Conservation (phyloP, 345 rosid genomes). For the Boechera stricta region DNA sequence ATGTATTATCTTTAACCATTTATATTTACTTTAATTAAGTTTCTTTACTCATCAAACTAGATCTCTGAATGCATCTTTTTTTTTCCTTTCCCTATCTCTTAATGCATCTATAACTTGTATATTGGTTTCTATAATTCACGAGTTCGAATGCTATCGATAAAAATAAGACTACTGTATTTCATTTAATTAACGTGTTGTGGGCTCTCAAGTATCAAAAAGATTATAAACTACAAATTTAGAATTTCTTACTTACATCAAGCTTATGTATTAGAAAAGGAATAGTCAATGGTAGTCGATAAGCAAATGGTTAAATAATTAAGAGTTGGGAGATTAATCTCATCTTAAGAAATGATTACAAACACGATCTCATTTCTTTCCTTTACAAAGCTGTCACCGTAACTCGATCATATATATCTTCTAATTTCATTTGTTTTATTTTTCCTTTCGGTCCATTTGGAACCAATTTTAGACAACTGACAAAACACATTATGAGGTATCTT, state of each 20-base stretch:
- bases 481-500: conserved; percentile 13
- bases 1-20: background rate
- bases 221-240: background rate
- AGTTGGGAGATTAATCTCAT: conserved; percentile 25
- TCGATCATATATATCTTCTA: conserved; percentile 11
- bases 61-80: background rate
- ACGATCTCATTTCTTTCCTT: conserved; percentile 32
- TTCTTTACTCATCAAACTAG: background rate
- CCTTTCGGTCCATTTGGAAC: conserved; percentile 29
- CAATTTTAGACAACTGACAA: conserved; percentile 26
- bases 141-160: too few species aligned
- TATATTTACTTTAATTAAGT: background rate
- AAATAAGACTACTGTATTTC: too few species aligned
- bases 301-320: conserved; percentile 22
- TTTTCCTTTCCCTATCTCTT: background rate
- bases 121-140: too few species aligned
- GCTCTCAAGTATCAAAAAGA: too few species aligned
- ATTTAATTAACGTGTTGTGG: too few species aligned
- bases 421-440: conserved; percentile 5
- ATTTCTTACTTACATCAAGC: background rate
- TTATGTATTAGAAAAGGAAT: background rate
- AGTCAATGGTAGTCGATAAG: conserved; percentile 21
- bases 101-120: too few species aligned
- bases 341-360: conserved; percentile 42
- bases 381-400: conserved; percentile 31